phyloP scores from a whole-genome alignment of 2,329 filamentous ascomycete genomes.

The Zymoseptoria brevis region DNA sequence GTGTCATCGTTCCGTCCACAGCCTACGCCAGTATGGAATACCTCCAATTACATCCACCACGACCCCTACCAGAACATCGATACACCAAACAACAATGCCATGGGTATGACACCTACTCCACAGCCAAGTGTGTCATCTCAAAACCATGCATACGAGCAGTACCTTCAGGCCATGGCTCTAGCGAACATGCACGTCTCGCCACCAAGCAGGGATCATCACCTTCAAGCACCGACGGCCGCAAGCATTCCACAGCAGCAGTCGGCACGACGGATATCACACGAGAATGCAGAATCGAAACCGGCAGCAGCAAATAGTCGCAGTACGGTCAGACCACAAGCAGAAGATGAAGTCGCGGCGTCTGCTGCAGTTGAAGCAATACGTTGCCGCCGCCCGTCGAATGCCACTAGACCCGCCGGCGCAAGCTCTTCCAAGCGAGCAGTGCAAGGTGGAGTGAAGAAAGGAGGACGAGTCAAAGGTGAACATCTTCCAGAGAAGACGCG shows the following conservation, averaged over 20 bases:
- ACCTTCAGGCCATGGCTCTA: not conserved
- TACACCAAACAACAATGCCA: not conserved
- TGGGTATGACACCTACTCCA: not conserved
- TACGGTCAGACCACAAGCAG: not conserved
- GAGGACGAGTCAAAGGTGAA: conserved; percentile 31
- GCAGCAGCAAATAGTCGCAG: not conserved
- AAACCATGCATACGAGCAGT: not conserved
- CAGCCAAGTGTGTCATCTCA: not conserved
- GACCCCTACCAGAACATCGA: not conserved
- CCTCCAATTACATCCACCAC: not conserved
- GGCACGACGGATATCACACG: not conserved
- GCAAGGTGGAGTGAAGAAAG: conserved; percentile 16
- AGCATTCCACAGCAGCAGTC: not conserved
- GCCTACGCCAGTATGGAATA: not conserved
- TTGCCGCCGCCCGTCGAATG: not conserved
- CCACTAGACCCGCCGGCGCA: not conserved
- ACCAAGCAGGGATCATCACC: not conserved
- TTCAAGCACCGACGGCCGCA: not conserved
- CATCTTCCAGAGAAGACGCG: conserved; percentile 30
- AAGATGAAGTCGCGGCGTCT: not conserved
- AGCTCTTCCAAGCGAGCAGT: not conserved
- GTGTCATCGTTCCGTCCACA: not conserved
- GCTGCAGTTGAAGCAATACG: not conserved
- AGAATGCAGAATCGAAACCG: not conserved
- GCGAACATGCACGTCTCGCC: not conserved